phyloP scores from a whole-genome alignment of 352 stramenopile genomes.

The Saprolegnia parasitica region DNA sequence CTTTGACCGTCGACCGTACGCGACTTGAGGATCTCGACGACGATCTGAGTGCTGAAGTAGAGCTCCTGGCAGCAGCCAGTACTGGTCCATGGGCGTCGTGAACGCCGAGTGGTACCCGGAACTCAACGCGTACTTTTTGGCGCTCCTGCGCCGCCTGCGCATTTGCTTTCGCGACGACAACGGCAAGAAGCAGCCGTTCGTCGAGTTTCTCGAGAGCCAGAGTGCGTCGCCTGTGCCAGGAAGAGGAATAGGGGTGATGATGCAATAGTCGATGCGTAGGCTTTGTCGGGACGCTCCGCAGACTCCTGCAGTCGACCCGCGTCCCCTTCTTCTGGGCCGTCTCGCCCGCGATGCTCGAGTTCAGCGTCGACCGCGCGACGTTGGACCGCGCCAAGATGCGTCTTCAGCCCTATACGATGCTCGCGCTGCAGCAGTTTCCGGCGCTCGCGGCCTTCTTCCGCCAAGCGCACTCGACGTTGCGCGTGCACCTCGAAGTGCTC shows the following conservation, averaged over 20 bases:
- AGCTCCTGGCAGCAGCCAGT: background rate
- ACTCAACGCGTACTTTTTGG: conserved; percentile 20
- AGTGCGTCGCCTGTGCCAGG: no score
- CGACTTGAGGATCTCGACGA: background rate
- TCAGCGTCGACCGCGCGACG: conserved; percentile 22
- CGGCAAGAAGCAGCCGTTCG: conserved; percentile 15
- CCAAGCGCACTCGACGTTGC: conserved; percentile 15
- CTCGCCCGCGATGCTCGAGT: conserved; percentile 10
- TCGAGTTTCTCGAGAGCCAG: conserved; percentile 25
- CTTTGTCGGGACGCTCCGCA: conserved; percentile 16
- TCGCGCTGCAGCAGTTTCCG: conserved; percentile 11
- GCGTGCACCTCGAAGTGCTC: conserved; percentile 27
- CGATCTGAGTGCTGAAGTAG: background rate
- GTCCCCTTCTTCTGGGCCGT: conserved; percentile 28
- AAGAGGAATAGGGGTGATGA: no score
- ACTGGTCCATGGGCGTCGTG: background rate
- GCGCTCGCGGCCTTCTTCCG: conserved; percentile 17
- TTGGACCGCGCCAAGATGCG: conserved; percentile 17
- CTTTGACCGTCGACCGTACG: background rate
- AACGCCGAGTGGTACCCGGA: conserved; percentile 21
- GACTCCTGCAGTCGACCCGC: background rate
- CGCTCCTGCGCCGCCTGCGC: conserved; percentile 1
- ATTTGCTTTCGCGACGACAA: conserved; percentile 16
- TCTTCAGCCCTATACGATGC: conserved; percentile 19
- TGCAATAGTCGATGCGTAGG: no score